Percentiles rank a stretch among this genome's conserved stretches.
Conservation (phyloP, 352 stramenopile genomes). For the Aphanomyces cochlioides region DNA sequence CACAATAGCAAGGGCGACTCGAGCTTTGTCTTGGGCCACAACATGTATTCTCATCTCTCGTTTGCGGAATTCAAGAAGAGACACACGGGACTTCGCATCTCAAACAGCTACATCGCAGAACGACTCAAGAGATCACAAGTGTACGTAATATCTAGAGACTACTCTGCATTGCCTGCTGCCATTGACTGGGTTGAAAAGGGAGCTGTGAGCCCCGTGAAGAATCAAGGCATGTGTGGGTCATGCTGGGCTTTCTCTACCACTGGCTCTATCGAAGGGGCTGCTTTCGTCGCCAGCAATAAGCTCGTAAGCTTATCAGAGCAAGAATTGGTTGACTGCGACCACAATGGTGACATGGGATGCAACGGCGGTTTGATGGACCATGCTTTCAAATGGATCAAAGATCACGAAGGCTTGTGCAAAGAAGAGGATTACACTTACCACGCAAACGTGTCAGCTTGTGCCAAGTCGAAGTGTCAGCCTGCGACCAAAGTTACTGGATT, state of each 20-base stretch:
- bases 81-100: conserved; percentile 33
- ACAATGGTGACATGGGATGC: conserved; percentile 92
- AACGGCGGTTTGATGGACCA: conserved; percentile 97
- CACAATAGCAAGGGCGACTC: conserved; percentile 31
- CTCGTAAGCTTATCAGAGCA: conserved; percentile 95
- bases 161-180: conserved; percentile 33
- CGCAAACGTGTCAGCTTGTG: conserved; percentile 60
- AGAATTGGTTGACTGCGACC: conserved; percentile 97
- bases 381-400: conserved; percentile 94
- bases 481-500: conserved; percentile 87
- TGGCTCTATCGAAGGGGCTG: conserved; percentile 95
- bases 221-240: conserved; percentile 86
- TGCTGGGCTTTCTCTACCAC: conserved; percentile 98
- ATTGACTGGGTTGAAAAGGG: conserved; percentile 37
- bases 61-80: conserved; percentile 36
- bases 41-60: conserved; percentile 38
- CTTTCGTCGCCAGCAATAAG: conserved; percentile 90
- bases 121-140: conserved; percentile 14
- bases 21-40: conserved; percentile 37
- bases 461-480: conserved; percentile 61
- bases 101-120: conserved; percentile 29
- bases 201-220: conserved; percentile 81
- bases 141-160: not conserved
- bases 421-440: conserved; percentile 95
- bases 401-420: conserved; percentile 87